Evolutionary conservation across 345 rosid genomes (phyloP).

Genomic region (Linum usitatissimum): DNA sequence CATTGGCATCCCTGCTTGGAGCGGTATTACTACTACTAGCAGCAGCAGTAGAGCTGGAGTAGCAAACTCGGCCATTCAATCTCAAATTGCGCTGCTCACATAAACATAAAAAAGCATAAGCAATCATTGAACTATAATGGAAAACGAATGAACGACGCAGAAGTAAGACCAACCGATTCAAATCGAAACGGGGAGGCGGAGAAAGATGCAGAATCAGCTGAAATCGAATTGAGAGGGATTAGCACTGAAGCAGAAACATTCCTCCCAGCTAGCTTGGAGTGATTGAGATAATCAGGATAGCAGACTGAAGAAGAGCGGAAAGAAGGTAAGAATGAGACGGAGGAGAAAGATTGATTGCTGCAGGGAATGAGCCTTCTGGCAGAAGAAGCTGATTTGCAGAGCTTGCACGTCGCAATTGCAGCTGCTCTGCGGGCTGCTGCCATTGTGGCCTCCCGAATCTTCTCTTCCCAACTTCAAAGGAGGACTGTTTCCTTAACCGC

Average conservation of each 20-base stretch:
- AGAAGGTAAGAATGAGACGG: neutral
- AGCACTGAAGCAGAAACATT: neutral
- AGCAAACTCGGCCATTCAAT: slow-evolving; percentile 25
- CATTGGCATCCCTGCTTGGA: slow-evolving; percentile 7
- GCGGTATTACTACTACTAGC: slow-evolving; percentile 6
- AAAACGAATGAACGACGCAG: neutral
- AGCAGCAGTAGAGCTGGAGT: slow-evolving; percentile 40
- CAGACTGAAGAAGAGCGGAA: neutral
- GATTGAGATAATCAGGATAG: neutral
- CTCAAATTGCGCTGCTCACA: slow-evolving; percentile 23
- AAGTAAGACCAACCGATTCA: neutral
- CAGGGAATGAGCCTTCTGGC: neutral
- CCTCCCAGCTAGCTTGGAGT: neutral
- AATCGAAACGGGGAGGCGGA: neutral
- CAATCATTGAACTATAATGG: neutral
- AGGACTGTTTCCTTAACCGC: neutral
- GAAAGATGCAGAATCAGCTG: neutral
- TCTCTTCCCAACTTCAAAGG: neutral
- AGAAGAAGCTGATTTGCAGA: neutral
- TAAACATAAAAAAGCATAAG: neutral
- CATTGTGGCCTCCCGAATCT: neutral
- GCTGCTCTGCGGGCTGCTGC: neutral
- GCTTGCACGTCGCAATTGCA: neutral
- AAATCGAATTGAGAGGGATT: neutral
- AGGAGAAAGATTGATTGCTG: neutral